Percentiles rank a stretch among this genome's conserved stretches.
phyloP scores from a whole-genome alignment of 139 green algal species.

The Medakamo hakoo region DNA sequence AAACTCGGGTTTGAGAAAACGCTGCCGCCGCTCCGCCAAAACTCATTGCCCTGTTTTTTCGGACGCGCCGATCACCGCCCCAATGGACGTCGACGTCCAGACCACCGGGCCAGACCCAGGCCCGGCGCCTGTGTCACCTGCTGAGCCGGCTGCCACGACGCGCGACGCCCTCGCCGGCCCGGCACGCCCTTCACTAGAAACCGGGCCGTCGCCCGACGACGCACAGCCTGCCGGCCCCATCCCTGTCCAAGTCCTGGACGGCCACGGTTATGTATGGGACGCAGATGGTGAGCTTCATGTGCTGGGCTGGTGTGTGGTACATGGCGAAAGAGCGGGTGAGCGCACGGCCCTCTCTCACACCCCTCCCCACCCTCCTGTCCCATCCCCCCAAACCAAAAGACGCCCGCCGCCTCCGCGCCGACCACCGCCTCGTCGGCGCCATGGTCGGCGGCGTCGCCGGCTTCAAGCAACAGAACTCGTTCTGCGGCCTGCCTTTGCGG shows the following conservation, averaged over 20 bases:
- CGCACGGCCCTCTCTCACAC: background rate
- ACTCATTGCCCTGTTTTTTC: too few species aligned
- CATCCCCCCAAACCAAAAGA: conserved; percentile 11
- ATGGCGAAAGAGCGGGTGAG: background rate
- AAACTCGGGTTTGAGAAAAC: too few species aligned
- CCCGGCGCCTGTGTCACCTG: too few species aligned
- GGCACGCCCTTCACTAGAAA: too few species aligned
- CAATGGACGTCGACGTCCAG: too few species aligned
- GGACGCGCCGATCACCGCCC: too few species aligned
- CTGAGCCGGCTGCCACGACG: too few species aligned
- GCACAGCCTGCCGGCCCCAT: too few species aligned
- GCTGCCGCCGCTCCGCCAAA: too few species aligned
- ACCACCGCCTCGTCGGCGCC: conserved; percentile 20
- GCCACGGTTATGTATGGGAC: conserved; percentile 21
- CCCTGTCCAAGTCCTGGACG: conserved; percentile 4
- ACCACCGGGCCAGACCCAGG: too few species aligned
- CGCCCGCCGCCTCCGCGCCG: conserved; percentile 14
- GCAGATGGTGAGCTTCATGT: conserved; percentile 15
- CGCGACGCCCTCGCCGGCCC: too few species aligned
- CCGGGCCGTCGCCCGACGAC: too few species aligned
- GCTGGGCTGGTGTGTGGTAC: background rate
- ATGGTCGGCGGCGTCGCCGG: conserved; percentile 32
- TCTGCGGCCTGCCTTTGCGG: conserved; percentile 31
- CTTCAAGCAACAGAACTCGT: conserved; percentile 36
- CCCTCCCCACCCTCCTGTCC: background rate